Base-by-base conservation (phyloP, 2,329 filamentous ascomycete species). In the Cordyceps pruinosa region DNA sequence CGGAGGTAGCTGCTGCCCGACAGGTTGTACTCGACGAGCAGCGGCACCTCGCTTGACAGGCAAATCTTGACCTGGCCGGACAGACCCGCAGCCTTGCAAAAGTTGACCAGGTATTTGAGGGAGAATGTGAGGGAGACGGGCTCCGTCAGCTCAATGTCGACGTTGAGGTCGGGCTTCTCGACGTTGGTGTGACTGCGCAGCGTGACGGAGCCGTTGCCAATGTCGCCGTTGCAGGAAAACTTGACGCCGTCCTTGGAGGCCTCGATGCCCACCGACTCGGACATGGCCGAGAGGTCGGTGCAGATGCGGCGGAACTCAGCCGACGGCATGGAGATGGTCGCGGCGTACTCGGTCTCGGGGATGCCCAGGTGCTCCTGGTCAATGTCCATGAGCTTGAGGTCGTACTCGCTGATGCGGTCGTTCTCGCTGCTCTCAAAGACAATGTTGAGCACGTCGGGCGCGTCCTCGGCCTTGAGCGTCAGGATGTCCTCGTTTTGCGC, bases 361-460 rank as follows among this genome's bases (percentile, higher is more conserved):
- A 99, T 99, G 61, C 94, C 94, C 75, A 99, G 79, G 74, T 99
- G 94, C 82, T 99, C 94, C 79, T 99, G 95, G 76, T 99, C 94
- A 73, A 99, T 99, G 73, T 99, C 94, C 94, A 99, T 99, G 72
- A 99, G 86, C 83, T 99, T 99, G 76, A 99, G 89, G 75, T 99
- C 94, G 74, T 99, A 99, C 80, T 99, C 95, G 83, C 90, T 96
- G 70, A 99, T 84, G 64, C 94, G 84, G 75, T 99, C 94, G 68
- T 84, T 89, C 69, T 88, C 85, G 64, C 83, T 79, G 79, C 86
- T 96, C 85, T 99, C 95, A 71, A 99, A 99, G 66, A 92, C 83
- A 63, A 99, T 80, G 81, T 96, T 97, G 66, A 99, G 86, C 49
- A 92, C 90, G 75, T 99, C 94, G 48, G 94, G 94, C 39, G 90